Percentiles rank a stretch among this genome's conserved stretches.
Conservation (phyloP, 140 eudicot genomes). For the Erigeron philadelphicus region DNA sequence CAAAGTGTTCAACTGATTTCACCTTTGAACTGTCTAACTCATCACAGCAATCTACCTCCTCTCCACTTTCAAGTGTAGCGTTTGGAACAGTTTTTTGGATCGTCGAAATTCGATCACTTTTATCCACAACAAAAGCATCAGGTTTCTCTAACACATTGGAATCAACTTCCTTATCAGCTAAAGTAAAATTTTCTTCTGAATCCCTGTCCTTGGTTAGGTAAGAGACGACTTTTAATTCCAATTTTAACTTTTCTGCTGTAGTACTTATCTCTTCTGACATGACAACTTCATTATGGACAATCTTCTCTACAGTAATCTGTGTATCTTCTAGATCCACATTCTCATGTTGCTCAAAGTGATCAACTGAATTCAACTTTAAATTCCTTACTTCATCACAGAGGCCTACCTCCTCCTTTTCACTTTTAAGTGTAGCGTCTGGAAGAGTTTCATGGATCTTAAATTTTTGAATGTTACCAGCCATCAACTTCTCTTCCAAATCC, state of each 20-base stretch:
- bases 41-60: not conserved
- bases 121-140: constrained; percentile 15
- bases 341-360: constrained; percentile 6
- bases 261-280: not conserved
- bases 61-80: constrained; percentile 13
- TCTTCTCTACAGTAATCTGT: not conserved
- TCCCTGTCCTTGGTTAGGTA: not conserved
- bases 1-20: too few species aligned
- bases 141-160: constrained; percentile 9
- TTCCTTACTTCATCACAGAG: too few species aligned
- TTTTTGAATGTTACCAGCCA: not conserved
- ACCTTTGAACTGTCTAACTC: too few species aligned
- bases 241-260: not conserved
- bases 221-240: not conserved
- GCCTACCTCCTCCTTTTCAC: not conserved
- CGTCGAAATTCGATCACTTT: constrained; percentile 1
- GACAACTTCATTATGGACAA: not conserved
- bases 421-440: not conserved
- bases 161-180: not conserved
- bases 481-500: too few species aligned
- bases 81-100: not conserved
- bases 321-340: constrained; percentile 2
- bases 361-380: not conserved
- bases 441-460: not conserved
- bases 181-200: not conserved